A percentile compares a stretch with the other conserved stretches of the same genome.
Conservation (phyloP, 1,139 yeast species). For the Meyerozyma sp. region DNA sequence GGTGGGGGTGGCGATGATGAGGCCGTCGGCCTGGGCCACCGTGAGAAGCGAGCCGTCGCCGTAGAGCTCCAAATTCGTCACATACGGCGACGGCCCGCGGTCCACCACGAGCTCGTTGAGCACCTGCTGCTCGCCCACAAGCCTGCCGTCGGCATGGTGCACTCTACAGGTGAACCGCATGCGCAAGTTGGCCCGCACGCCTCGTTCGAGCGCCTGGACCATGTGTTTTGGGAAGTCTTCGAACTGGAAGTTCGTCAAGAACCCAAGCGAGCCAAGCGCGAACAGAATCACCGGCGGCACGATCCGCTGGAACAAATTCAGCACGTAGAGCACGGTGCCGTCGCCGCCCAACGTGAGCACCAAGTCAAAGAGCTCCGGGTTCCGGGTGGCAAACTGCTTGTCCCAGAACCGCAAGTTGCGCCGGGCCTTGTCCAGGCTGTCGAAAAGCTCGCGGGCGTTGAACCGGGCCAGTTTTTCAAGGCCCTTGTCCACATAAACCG, state of each 20-base stretch:
- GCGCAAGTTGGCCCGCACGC: constrained; percentile 72
- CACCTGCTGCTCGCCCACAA: constrained; percentile 72
- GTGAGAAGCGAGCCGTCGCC: constrained; percentile 79
- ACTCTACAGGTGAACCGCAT: constrained; percentile 78
- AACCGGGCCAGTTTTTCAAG: constrained; percentile 59
- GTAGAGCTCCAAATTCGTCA: constrained; percentile 74
- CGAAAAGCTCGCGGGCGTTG: constrained; percentile 39
- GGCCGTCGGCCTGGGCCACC: constrained; percentile 86
- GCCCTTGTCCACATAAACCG: constrained; percentile 67
- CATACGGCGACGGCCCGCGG: constrained; percentile 85
- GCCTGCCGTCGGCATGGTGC: constrained; percentile 49
- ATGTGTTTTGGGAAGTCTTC: constrained; percentile 60
- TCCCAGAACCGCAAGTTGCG: constrained; percentile 63
- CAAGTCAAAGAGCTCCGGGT: constrained; percentile 64
- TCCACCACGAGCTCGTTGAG: constrained; percentile 81
- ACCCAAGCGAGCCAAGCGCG: constrained; percentile 77
- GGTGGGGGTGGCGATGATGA: constrained; percentile 85
- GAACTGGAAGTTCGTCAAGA: constrained; percentile 71
- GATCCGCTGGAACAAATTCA: constrained; percentile 69
- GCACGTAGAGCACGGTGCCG: constrained; percentile 80
- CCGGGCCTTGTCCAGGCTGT: constrained; percentile 36
- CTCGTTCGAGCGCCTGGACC: constrained; percentile 53
- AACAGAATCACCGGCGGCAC: constrained; percentile 89
- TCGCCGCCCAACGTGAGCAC: constrained; percentile 86
- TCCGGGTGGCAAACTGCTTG: constrained; percentile 46